Base-by-base conservation (phyloP, 495 filamentous ascomycete genomes). In the Alectoria sarmentosa region DNA sequence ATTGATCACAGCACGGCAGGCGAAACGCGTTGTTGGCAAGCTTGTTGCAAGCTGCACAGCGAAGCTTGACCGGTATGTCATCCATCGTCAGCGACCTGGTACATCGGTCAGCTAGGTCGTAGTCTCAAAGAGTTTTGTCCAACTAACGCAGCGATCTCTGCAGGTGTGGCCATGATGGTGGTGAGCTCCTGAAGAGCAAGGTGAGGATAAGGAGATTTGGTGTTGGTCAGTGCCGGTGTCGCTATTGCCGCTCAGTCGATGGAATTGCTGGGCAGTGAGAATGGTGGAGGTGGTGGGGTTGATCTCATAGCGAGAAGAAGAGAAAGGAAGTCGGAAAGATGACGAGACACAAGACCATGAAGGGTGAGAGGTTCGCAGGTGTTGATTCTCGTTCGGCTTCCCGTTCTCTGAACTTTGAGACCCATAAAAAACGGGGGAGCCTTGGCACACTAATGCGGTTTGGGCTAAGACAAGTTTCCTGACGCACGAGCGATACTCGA, bases 1-100 rank as follows among this genome's bases (percentile, higher is more conserved):
- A 86, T 70, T 96, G 92, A 72, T 97, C 93, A 75, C 94, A 99
- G 75, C 94, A 99, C 10, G 92, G 92, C 15, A 96, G 78, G 38
- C 90, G 87, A 69, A 92, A 95, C 3, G 93, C 90, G 72, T 96
- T 92, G 65, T 93, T 77, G n/a, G 90, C 91, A 48, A 98, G 81
- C 72, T 89, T 90, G 74, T 87, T 94, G 77, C 94, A 98, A 65
- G 89, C 89, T 46, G 90, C 91, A 77, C 94, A 99, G 73, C 91
- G 86, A 60, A 98, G 84, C 84, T 97, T 97, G 71, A 90, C 89
- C 17, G 94, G 94, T 69, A 97, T 89, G 36, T 95, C 91, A 61
- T 92, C 90, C 64, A 88, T 86, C 17, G 85, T 79, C 37, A 98
- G 81, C 62, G 88, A 88, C 74, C 91, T 95, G 21, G 42, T 36